A percentile compares a stretch with the other conserved stretches of the same genome.
Conservation (phyloP, 306 rosid species). For the Hippophae tibetana region DNA sequence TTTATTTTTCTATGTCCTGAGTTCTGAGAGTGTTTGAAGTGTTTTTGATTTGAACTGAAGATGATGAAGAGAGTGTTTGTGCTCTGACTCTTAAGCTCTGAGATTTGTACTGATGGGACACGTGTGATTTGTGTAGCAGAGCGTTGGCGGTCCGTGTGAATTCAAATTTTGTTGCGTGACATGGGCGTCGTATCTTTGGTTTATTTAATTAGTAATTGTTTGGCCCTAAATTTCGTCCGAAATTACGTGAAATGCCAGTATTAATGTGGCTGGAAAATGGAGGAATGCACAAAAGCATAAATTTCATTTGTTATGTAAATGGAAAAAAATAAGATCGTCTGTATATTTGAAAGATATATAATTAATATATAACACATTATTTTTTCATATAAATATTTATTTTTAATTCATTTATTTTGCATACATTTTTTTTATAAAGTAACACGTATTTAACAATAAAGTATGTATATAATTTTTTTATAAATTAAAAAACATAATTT, state of each 20-base stretch:
- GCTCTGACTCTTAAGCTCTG: background rate
- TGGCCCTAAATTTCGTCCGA: background rate
- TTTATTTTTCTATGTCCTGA: constrained; percentile 14
- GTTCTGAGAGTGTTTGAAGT: background rate
- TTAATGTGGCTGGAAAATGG: background rate
- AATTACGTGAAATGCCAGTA: constrained; percentile 13
- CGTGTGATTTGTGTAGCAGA: constrained; percentile 31
- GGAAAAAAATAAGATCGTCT: no score
- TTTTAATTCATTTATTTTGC: no score
- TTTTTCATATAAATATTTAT: no score
- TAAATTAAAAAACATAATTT: no score
- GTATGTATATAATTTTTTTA: no score
- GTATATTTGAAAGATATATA: no score
- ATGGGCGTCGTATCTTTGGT: constrained; percentile 20
- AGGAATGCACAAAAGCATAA: no score
- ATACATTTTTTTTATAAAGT: no score
- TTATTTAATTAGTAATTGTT: background rate
- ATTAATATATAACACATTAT: no score
- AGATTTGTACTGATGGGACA: constrained; percentile 15
- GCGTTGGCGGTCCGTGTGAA: constrained; percentile 39
- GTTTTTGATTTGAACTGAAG: background rate
- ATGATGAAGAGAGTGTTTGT: background rate
- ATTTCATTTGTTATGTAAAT: no score
- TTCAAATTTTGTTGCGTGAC: constrained; percentile 44
- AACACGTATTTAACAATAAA: no score